Conservation (phyloP, 352 stramenopile genomes). For the Phytophthora aleatoria region DNA sequence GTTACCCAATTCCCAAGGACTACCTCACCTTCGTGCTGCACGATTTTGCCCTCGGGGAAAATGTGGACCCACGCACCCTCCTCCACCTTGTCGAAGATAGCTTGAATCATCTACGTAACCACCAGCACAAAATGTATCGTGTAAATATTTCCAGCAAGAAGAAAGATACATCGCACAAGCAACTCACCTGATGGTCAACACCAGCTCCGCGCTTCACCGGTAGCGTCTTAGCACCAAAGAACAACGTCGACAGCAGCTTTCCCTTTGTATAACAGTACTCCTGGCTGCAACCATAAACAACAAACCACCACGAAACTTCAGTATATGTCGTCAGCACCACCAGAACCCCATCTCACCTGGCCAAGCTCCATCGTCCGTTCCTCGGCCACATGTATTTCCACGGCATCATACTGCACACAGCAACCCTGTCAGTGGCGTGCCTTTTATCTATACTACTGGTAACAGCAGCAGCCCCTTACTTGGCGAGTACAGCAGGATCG, state of each 20-base stretch:
- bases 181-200: conserved; percentile 65
- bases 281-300: conserved; percentile 45
- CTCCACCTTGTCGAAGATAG: conserved; percentile 83
- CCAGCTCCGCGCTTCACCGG: conserved; percentile 75
- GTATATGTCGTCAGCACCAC: conserved; percentile 11
- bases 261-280: conserved; percentile 86
- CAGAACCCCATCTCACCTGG: conserved; percentile 47
- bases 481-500: conserved; percentile 70
- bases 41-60: conserved; percentile 89
- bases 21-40: conserved; percentile 57
- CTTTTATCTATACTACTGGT: not conserved
- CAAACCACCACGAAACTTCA: not conserved
- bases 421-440: not conserved
- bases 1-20: not conserved
- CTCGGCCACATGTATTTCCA: conserved; percentile 67
- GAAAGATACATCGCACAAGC: not conserved
- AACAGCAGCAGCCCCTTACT: conserved; percentile 38
- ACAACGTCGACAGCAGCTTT: conserved; percentile 53
- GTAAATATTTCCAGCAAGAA: not conserved
- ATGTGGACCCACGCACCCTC: conserved; percentile 86
- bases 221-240: conserved; percentile 75
- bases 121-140: not conserved
- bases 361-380: conserved; percentile 73
- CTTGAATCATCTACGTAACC: conserved; percentile 59
- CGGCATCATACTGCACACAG: conserved; percentile 63